phyloP scores from a whole-genome alignment of 306 rosid genomes.

The Quillaja saponaria region DNA sequence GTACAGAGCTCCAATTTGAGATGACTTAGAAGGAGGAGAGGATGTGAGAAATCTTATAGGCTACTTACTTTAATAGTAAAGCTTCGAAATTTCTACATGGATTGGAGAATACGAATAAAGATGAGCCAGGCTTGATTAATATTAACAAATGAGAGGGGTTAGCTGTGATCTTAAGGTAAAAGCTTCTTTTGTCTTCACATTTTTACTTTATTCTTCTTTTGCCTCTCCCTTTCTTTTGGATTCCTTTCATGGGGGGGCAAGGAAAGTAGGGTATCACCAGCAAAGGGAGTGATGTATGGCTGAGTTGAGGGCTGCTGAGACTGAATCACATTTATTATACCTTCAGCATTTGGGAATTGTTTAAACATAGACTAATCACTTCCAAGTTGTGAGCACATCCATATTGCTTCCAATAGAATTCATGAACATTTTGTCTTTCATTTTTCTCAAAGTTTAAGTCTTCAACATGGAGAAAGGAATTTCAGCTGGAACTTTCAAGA shows the following conservation, averaged over 20 bases:
- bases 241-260: constrained; percentile 66
- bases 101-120: constrained; percentile 55
- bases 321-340: too few relatives aligned
- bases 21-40: constrained; percentile 9
- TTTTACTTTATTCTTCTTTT: constrained; percentile 40
- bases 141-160: constrained; percentile 30
- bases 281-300: constrained; percentile 32
- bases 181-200: constrained; percentile 48
- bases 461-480: too few relatives aligned
- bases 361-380: too few relatives aligned
- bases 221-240: constrained; percentile 29
- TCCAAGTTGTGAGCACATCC: too few relatives aligned
- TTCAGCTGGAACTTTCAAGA: too few relatives aligned
- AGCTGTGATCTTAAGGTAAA: constrained; percentile 47
- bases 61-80: constrained; percentile 28
- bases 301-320: too few relatives aligned
- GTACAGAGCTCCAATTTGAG: background rate
- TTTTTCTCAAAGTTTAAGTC: too few relatives aligned
- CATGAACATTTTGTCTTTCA: too few relatives aligned
- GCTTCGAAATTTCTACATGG: background rate
- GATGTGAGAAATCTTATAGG: constrained; percentile 32
- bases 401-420: too few relatives aligned
- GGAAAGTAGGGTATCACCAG: constrained; percentile 55
- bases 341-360: too few relatives aligned
- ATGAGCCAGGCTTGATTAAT: constrained; percentile 29